Evolutionary conservation across 2,329 filamentous ascomycete genomes (phyloP), one percentile per base, ranked within the genome.

Genomic region (Diaporthe batatas): DNA sequence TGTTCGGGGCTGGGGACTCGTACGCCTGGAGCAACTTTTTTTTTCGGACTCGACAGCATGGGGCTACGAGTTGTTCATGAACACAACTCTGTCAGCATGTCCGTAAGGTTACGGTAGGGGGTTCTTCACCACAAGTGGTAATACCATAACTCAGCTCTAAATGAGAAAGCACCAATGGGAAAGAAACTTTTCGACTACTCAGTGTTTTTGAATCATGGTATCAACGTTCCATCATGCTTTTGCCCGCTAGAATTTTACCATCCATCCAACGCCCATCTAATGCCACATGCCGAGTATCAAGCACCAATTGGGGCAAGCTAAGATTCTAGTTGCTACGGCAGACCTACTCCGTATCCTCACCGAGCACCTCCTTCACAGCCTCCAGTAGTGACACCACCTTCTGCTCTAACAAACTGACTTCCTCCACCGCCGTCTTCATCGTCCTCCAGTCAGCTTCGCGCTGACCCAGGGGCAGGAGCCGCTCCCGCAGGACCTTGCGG

Each of bases 361-460:
- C 83, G 73, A 91, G 80, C 55, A 91, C 86, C 76, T 86, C 85
- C 77, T 86, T 85, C 23, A 91, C 87, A 6, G 87, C 88, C 78
- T 89, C 88, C 77, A 96, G 83, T 80, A 96, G 91, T 72, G 82
- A 86, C 34, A 96, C 85, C 8, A 96, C 90, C 83, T 92, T 94
- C 79, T 92, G 90, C 81, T 97, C 94, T 68, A 98, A 84, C 77
- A 89, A 82, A 79, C 88, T 95, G 78, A 92, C 90, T 3, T 84
- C 84, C 0, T 84, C 86, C 14, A 58, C 62, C 53, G 79, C 84
- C 65, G 80, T 82, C 76, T 81, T 81, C 74, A 80, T 83, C 10
- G 80, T 81, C 72, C 85, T 82, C 88, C 89, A 91, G 76, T 91
- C 91, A 55, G 89, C 85, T 82, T 98, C 95, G 74, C 92, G 89